Base-by-base conservation (phyloP, 306 rosid species). In the Lablab purpureus region DNA sequence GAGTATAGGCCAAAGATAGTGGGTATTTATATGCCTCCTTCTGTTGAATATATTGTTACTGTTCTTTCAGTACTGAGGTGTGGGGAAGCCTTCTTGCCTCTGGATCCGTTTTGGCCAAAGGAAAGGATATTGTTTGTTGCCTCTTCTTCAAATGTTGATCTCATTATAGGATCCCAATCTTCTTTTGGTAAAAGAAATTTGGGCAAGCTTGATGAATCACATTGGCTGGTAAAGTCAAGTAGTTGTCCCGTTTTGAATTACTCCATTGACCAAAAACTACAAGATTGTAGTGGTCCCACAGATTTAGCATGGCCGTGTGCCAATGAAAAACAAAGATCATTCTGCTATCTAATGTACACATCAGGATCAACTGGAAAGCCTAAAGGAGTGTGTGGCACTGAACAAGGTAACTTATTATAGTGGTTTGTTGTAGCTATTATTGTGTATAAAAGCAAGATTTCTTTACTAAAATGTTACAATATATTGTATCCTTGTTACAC, bases 281-380 rank as follows among this genome's bases (percentile, higher is more conserved):
- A 43, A 73, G 82, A 75, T 73, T 56, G 23, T 58, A 64, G 68
- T 28, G 49, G 18, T 67, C 49, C 74, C n/a, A 62, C 10, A 54
- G 81, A 80, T 83, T 82, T 84, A 40, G 74, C 73, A 28, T 92
- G 91, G 85, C 87, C 85, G 13, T 92, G 97, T 80, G 85, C 79
- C 77, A 74, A 23, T 71, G 91, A 74, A 69, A 86, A 80, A 50
- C 84, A 78, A 81, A 88, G 93, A 74, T 63, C 83, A 10, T 94
- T 91, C 84, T 91, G 97, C 78, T 94, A 94, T 74, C 66, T 94
- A 70, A 87, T 94, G 97, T 87, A 87, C 84, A 94, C 99, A 40
- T 94, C 99, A 34, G 99, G 97, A n/a, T 92, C 97, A 43, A 91
- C 97, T 8, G 99, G 98, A 73, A 87, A 87, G 81, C 97, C 95